Conservation (phyloP, 148 eudicot species). For the Diospyros kaki region DNA sequence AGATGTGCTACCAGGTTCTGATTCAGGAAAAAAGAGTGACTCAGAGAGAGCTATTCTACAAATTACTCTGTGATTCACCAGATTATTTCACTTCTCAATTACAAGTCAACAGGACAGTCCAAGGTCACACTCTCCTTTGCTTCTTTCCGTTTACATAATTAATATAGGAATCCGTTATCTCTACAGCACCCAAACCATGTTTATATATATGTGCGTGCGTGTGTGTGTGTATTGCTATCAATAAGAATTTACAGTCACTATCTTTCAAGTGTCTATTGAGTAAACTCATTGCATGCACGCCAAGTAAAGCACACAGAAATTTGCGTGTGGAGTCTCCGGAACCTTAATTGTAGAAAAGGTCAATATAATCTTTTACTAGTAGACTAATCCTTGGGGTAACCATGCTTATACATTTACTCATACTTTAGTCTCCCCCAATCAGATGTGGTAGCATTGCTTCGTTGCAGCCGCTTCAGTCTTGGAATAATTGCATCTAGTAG, state of each 20-base stretch:
- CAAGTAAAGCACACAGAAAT: no score
- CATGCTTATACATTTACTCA: background rate
- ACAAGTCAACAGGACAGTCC: constrained; percentile 78
- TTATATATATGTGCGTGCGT: background rate
- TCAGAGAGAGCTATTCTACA: constrained; percentile 83
- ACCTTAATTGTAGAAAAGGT: no score
- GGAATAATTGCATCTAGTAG: constrained; percentile 97
- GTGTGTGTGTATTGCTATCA: no score
- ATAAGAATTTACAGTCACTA: no score
- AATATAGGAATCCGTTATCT: background rate
- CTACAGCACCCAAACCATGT: background rate
- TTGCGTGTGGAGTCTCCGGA: no score
- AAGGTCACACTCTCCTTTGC: constrained; percentile 44
- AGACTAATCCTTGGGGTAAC: background rate
- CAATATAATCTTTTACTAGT: no score
- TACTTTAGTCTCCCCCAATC: constrained; percentile 13
- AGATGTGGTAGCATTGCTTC: constrained; percentile 95
- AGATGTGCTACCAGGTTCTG: constrained; percentile 77
- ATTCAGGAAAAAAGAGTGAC: constrained; percentile 82
- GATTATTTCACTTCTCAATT: constrained; percentile 76
- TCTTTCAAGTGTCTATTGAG: no score
- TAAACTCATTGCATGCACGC: no score
- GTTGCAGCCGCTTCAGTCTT: constrained; percentile 90
- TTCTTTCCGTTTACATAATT: background rate
- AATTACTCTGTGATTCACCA: constrained; percentile 76